Evolutionary conservation across 805 yeast species (phyloP).

Genomic region (Ogataea philodendri): DNA sequence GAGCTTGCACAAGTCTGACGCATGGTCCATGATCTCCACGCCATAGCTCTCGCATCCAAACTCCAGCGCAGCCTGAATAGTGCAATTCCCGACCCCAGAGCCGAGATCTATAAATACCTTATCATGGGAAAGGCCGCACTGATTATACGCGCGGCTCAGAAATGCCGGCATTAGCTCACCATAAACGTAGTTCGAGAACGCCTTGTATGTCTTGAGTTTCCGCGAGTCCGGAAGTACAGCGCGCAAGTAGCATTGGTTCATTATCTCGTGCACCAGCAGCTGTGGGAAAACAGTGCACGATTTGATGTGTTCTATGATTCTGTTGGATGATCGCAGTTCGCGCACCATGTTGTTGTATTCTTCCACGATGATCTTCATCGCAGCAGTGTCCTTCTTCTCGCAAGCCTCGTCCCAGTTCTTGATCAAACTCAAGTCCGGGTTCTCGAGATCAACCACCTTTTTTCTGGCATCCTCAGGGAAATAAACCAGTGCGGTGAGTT

Average conservation of each 20-base stretch:
- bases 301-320: conserved; percentile 19
- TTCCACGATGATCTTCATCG: conserved; percentile 35
- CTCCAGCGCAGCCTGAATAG: conserved; percentile 84
- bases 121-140: conserved; percentile 52
- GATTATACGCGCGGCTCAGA: conserved; percentile 59
- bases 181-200: conserved; percentile 86
- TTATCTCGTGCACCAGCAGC: conserved; percentile 59
- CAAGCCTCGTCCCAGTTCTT: conserved; percentile 38
- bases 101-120: conserved; percentile 83
- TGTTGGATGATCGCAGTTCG: conserved; percentile 35
- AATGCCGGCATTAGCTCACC: conserved; percentile 86
- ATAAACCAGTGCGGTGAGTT: conserved; percentile 37
- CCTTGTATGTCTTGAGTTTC: conserved; percentile 67
- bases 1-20: conserved; percentile 60
- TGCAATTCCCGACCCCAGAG: conserved; percentile 92
- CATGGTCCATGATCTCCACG: conserved; percentile 84
- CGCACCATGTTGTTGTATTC: conserved; percentile 44
- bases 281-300: conserved; percentile 33
- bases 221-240: conserved; percentile 72
- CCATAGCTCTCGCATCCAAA: conserved; percentile 84
- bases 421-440: conserved; percentile 39
- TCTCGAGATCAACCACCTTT: conserved; percentile 35
- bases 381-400: conserved; percentile 30
- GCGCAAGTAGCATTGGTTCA: conserved; percentile 72
- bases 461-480: conserved; percentile 38